Conservation (phyloP, 2,329 filamentous ascomycete species). For the Dendryphion nanum region DNA sequence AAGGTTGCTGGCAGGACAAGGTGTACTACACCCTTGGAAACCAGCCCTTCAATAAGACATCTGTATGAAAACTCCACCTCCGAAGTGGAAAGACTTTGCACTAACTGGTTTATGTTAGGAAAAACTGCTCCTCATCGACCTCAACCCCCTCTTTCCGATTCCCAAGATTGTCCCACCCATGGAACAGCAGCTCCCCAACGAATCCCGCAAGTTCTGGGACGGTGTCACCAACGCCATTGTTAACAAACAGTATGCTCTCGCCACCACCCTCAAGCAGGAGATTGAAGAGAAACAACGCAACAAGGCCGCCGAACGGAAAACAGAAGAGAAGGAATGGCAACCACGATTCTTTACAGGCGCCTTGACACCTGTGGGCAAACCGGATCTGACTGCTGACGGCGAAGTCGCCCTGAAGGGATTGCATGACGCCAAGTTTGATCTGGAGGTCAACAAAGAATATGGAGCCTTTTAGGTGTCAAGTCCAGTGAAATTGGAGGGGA, state of each 20-base stretch:
- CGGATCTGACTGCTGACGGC: slow-evolving; percentile 64
- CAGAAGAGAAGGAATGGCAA: slow-evolving; percentile 67
- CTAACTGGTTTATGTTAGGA: slow-evolving; percentile 28
- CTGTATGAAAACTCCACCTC: slow-evolving; percentile 55
- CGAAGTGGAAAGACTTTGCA: background rate
- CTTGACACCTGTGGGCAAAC: slow-evolving; percentile 59
- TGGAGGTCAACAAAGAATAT: slow-evolving; percentile 47
- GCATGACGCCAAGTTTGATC: slow-evolving; percentile 50
- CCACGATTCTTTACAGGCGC: slow-evolving; percentile 81
- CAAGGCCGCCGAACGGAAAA: slow-evolving; percentile 77
- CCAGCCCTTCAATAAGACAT: slow-evolving; percentile 44
- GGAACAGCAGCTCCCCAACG: slow-evolving; percentile 79
- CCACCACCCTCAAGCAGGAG: slow-evolving; percentile 84
- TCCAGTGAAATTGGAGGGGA: background rate
- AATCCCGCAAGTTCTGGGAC: slow-evolving; percentile 85
- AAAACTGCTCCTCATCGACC: slow-evolving; percentile 77
- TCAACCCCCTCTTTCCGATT: slow-evolving; percentile 76
- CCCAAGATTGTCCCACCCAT: slow-evolving; percentile 76
- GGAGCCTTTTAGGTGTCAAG: slow-evolving; percentile 23
- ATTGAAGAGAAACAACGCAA: slow-evolving; percentile 87
- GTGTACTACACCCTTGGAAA: slow-evolving; percentile 58
- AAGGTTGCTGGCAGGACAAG: slow-evolving; percentile 80
- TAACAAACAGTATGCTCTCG: slow-evolving; percentile 77
- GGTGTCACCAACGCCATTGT: slow-evolving; percentile 83
- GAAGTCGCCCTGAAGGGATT: slow-evolving; percentile 56